These are phyloP conservation scores for Urostyla sp. DNA, from an alignment of 73 alveolate species.

Conservation along the genomic window DNA sequence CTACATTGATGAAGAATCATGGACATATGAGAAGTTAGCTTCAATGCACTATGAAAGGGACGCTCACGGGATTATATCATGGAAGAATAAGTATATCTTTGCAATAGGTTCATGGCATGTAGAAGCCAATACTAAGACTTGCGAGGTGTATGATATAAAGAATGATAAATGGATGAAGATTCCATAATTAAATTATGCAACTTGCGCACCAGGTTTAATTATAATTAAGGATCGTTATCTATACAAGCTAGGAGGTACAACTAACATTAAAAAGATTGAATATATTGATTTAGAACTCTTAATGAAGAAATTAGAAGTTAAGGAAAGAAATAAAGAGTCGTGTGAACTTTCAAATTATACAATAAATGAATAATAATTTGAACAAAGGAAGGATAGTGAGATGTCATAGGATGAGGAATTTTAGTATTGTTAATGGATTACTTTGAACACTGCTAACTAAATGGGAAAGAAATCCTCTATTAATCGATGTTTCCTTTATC, in stretches of 20 bases:
- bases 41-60: slow-evolving; percentile 23
- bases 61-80: slow-evolving; percentile 42
- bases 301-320: too few species aligned
- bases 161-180: slow-evolving; percentile 3
- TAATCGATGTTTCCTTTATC: slow-evolving; percentile 28
- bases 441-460: slow-evolving; percentile 30
- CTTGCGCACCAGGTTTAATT: slow-evolving; percentile 50
- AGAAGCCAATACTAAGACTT: slow-evolving; percentile 33
- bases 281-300: neutral
- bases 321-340: too few species aligned
- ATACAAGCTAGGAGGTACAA: slow-evolving; percentile 48
- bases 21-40: neutral
- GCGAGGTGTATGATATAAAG: neutral
- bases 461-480: slow-evolving; percentile 42
- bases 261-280: slow-evolving; percentile 28
- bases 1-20: neutral
- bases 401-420: too few species aligned
- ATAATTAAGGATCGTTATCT: slow-evolving; percentile 18
- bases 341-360: too few species aligned
- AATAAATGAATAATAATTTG: too few species aligned
- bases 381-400: too few species aligned
- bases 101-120: slow-evolving; percentile 55
- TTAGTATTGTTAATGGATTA: neutral
- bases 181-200: slow-evolving; percentile 40
- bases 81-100: slow-evolving; percentile 13